A percentile compares a stretch with the other conserved stretches of the same genome.
Evolutionary conservation across 1,284 basidiomycete genomes (phyloP).

Genomic region (Moesziomyces sp.): DNA sequence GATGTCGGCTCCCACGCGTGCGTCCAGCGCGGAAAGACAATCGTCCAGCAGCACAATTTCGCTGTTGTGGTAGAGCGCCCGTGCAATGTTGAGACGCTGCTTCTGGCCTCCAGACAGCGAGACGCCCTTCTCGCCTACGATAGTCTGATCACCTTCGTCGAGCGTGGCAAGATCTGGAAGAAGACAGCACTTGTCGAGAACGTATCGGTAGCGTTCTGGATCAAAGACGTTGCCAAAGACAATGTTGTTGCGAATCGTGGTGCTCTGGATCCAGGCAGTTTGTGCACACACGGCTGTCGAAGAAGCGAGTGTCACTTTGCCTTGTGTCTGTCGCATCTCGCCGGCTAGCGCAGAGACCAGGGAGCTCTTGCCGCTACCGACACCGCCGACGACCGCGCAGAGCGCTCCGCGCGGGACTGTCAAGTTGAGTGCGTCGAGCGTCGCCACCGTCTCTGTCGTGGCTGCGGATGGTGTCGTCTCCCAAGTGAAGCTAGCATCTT

Average conservation of each 20-base stretch:
- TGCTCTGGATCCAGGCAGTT: slow-evolving; percentile 45
- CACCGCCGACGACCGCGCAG: slow-evolving; percentile 80
- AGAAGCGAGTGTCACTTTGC: slow-evolving; percentile 10
- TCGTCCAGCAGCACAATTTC: slow-evolving; percentile 88
- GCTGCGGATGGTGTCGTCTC: slow-evolving; percentile 70
- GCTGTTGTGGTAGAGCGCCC: slow-evolving; percentile 84
- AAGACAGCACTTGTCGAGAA: slow-evolving; percentile 79
- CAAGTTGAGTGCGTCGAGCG: slow-evolving; percentile 74
- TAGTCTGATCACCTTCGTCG: slow-evolving; percentile 82
- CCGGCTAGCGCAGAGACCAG: slow-evolving; percentile 26
- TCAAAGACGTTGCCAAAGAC: slow-evolving; percentile 85
- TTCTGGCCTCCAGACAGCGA: slow-evolving; percentile 84
- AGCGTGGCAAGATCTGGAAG: slow-evolving; percentile 83
- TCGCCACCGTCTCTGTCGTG: slow-evolving; percentile 71
- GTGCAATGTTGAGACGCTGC: slow-evolving; percentile 80
- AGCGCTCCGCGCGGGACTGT: slow-evolving; percentile 78
- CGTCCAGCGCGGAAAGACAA: slow-evolving; percentile 73
- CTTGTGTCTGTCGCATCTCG: slow-evolving; percentile 24
- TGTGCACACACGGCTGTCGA: slow-evolving; percentile 12
- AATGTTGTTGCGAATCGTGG: slow-evolving; percentile 82
- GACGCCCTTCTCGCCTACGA: slow-evolving; percentile 86
- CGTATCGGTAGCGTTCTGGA: slow-evolving; percentile 80
- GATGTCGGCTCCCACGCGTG: slow-evolving; percentile 86
- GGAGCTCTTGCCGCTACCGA: slow-evolving; percentile 76
- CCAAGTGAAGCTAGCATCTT: slow-evolving; percentile 20